Percentiles rank a stretch among this genome's conserved stretches.
Evolutionary conservation across 495 filamentous ascomycete genomes (phyloP).

Genomic region (Oidiodendron maius): DNA sequence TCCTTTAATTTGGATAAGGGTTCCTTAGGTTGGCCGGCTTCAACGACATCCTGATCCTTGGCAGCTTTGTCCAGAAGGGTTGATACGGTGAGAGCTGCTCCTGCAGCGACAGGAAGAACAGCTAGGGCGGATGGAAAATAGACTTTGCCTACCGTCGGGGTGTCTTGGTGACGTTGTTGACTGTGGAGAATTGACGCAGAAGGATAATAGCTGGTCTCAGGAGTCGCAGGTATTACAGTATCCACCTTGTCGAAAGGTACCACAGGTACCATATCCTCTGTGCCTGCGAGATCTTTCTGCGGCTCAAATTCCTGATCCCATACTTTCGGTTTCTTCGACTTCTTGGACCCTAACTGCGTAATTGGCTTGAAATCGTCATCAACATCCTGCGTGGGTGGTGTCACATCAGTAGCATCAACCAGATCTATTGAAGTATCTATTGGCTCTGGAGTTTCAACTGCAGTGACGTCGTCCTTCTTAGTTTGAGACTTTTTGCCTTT

Average conservation of each 20-base stretch:
- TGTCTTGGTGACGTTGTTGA: background rate
- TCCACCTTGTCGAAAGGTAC: constrained; percentile 3
- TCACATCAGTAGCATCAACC: background rate
- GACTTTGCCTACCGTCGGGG: background rate
- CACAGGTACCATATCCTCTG: background rate
- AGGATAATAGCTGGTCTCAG: constrained; percentile 11
- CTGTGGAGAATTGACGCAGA: constrained; percentile 2
- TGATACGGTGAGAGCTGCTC: constrained; percentile 2
- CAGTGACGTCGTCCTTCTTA: background rate
- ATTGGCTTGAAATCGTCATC: constrained; percentile 7
- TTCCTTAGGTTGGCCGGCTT: background rate
- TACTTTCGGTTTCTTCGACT: constrained; percentile 2
- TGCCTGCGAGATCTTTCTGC: background rate
- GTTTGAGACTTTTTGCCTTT: constrained; percentile 16
- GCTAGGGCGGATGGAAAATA: constrained; percentile 1
- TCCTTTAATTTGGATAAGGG: background rate
- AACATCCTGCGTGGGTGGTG: constrained; percentile 20
- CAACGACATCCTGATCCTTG: background rate
- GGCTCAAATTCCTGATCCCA: background rate
- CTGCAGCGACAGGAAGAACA: constrained; percentile 1
- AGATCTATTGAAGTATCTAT: background rate
- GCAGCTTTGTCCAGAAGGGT: background rate
- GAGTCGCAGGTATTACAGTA: constrained; percentile 1
- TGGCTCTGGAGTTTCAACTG: background rate
- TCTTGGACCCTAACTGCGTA: constrained; percentile 9